Evolutionary conservation across 805 yeast genomes (phyloP).

Genomic region (Kluyveromyces dobzhanskii): DNA sequence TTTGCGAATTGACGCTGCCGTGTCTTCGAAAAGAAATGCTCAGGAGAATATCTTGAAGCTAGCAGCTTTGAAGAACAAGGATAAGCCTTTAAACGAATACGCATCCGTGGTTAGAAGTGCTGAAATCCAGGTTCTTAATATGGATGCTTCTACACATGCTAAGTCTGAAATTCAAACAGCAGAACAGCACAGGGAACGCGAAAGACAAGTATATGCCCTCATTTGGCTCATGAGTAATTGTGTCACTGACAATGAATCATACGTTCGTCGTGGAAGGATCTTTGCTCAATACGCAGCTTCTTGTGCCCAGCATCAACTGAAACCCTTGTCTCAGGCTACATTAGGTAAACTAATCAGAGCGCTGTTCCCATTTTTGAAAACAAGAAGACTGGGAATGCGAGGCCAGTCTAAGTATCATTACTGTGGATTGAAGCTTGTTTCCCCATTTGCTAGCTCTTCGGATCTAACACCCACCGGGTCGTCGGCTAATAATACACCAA

Average conservation of each 20-base stretch:
- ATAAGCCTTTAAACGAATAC: conserved; percentile 35
- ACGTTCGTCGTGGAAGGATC: conserved; percentile 58
- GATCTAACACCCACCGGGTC: conserved; percentile 14
- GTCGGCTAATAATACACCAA: conserved; percentile 7
- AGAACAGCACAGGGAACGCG: conserved; percentile 42
- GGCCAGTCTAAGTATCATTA: conserved; percentile 82
- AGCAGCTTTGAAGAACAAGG: conserved; percentile 23
- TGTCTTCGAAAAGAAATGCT: conserved; percentile 12
- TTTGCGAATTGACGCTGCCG: conserved; percentile 10
- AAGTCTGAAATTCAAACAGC: conserved; percentile 23
- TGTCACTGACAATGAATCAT: conserved; percentile 39
- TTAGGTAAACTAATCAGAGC: conserved; percentile 67
- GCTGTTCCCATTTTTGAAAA: conserved; percentile 56
- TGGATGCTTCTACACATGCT: conserved; percentile 23
- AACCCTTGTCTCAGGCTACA: conserved; percentile 65
- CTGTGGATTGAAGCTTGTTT: conserved; percentile 56
- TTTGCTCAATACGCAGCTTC: conserved; percentile 56
- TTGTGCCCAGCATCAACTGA: conserved; percentile 46
- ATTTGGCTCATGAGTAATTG: conserved; percentile 69
- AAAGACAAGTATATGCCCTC: conserved; percentile 73
- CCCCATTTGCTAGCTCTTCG: conserved; percentile 19
- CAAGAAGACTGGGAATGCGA: conserved; percentile 73
- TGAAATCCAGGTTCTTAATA: conserved; percentile 29
- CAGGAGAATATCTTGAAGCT: conserved; percentile 26
- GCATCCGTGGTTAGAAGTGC: conserved; percentile 38